Evolutionary conservation across 768 basidiomycete genomes (phyloP).

Genomic region (Boletus rubroflammeus): DNA sequence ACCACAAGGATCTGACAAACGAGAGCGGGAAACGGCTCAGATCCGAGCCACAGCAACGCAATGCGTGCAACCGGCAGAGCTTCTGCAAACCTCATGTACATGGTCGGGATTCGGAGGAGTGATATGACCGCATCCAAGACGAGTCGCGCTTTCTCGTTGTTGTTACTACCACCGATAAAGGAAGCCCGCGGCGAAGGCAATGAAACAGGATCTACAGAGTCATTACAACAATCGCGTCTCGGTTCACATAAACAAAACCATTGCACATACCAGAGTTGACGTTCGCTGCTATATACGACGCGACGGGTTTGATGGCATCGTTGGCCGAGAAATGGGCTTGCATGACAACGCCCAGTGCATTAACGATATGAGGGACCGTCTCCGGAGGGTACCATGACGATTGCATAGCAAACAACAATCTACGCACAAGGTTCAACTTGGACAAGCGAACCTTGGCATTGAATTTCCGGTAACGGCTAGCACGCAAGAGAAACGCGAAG

Average conservation of each 20-base stretch:
- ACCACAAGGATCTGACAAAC: constrained; percentile 58
- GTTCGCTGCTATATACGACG: constrained; percentile 82
- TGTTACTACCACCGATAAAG: constrained; percentile 23
- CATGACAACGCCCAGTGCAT: constrained; percentile 58
- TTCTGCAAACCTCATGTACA: constrained; percentile 67
- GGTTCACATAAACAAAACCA: background rate
- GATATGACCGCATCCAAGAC: constrained; percentile 64
- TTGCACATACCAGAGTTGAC: constrained; percentile 56
- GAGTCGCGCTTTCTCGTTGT: constrained; percentile 57
- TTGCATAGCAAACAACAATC: constrained; percentile 78
- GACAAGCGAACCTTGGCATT: constrained; percentile 71
- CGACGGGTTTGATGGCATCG: constrained; percentile 77
- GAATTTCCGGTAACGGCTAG: constrained; percentile 73
- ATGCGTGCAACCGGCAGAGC: constrained; percentile 78
- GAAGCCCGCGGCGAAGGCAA: constrained; percentile 14
- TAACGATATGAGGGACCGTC: constrained; percentile 44
- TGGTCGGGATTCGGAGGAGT: constrained; percentile 51
- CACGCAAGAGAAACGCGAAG: constrained; percentile 67
- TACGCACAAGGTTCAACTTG: constrained; percentile 69
- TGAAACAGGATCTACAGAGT: background rate
- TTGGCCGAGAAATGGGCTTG: constrained; percentile 68
- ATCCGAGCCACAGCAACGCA: constrained; percentile 73
- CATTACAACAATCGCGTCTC: background rate
- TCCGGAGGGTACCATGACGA: constrained; percentile 70
- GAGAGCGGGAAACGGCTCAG: constrained; percentile 59